Evolutionary conservation across 495 filamentous ascomycete genomes (phyloP).

Genomic region (Penicillium riverlandense): DNA sequence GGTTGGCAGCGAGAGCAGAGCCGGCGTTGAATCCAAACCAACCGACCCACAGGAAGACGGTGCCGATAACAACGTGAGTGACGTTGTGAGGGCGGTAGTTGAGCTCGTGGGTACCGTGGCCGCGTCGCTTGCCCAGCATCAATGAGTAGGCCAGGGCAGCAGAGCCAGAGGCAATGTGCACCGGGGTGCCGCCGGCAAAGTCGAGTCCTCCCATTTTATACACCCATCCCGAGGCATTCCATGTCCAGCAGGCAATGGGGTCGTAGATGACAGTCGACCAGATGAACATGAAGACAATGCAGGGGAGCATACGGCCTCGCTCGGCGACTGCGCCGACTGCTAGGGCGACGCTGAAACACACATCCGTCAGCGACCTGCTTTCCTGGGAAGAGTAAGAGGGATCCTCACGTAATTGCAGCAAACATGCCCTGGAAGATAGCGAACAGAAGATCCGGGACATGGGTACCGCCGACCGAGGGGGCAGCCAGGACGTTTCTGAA

Average conservation of each 20-base stretch:
- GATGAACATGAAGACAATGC: conserved; percentile 91
- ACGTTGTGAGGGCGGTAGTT: conserved; percentile 98
- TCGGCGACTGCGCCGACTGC: conserved; percentile 91
- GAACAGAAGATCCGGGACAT: conserved; percentile 85
- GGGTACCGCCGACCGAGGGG: conserved; percentile 73
- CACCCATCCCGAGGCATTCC: conserved; percentile 85
- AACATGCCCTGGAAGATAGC: conserved; percentile 98
- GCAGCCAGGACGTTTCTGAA: conserved; percentile 72
- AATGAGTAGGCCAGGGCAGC: conserved; percentile 84
- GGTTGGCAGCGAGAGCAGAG: conserved; percentile 79
- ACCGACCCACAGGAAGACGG: conserved; percentile 97
- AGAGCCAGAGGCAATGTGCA: conserved; percentile 88
- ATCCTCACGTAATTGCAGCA: conserved; percentile 76
- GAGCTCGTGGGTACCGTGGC: conserved; percentile 79
- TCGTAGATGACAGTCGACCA: conserved; percentile 95
- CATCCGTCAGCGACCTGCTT: background rate
- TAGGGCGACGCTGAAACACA: conserved; percentile 62
- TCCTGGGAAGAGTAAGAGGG: background rate
- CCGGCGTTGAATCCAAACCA: conserved; percentile 99
- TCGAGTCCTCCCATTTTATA: conserved; percentile 80
- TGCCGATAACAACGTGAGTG: conserved; percentile 92
- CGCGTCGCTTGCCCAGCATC: conserved; percentile 76
- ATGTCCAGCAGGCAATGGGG: conserved; percentile 96
- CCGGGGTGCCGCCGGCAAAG: conserved; percentile 93
- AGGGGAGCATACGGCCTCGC: conserved; percentile 88